These are phyloP conservation scores for Haematococcus lacustris DNA, from an alignment of 139 green algal species.

Conservation along the genomic window DNA sequence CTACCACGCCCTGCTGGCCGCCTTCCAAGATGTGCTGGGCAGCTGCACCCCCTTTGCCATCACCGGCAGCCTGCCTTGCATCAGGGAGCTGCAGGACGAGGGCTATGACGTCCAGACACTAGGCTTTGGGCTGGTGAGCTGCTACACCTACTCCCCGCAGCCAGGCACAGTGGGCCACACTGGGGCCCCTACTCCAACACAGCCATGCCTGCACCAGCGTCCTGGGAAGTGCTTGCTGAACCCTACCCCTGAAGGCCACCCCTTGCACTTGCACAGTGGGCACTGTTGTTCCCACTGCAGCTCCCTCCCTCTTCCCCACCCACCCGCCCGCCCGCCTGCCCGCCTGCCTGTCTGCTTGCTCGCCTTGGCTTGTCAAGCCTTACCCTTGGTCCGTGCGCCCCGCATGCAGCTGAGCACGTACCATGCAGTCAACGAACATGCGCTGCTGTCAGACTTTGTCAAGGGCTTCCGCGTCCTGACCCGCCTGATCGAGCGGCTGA, in stretches of 20 bases:
- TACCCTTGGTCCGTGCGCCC: neutral
- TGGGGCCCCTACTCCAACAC: neutral
- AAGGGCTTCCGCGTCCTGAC: conserved; percentile 36
- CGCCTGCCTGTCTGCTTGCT: neutral
- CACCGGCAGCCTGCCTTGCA: conserved; percentile 44
- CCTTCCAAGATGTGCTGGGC: conserved; percentile 50
- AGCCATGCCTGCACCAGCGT: neutral
- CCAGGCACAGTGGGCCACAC: conserved; percentile 15
- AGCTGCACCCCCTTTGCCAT: conserved; percentile 39
- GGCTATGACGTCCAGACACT: conserved; percentile 22
- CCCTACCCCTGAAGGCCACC: too few relatives aligned
- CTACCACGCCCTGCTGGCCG: conserved; percentile 47
- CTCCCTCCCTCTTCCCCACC: too few relatives aligned
- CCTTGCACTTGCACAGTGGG: neutral
- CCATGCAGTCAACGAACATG: conserved; percentile 46
- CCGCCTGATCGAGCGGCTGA: conserved; percentile 1
- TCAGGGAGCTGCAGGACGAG: conserved; percentile 31
- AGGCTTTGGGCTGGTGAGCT: conserved; percentile 63
- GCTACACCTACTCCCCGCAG: conserved; percentile 57
- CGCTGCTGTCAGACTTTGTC: conserved; percentile 36
- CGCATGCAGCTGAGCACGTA: conserved; percentile 33
- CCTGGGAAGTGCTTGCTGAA: neutral
- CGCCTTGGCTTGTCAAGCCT: neutral
- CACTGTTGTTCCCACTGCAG: neutral
- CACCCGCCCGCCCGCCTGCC: too few relatives aligned